Base-by-base conservation (phyloP, 148 eudicot species). In the Polygonum aviculare region DNA sequence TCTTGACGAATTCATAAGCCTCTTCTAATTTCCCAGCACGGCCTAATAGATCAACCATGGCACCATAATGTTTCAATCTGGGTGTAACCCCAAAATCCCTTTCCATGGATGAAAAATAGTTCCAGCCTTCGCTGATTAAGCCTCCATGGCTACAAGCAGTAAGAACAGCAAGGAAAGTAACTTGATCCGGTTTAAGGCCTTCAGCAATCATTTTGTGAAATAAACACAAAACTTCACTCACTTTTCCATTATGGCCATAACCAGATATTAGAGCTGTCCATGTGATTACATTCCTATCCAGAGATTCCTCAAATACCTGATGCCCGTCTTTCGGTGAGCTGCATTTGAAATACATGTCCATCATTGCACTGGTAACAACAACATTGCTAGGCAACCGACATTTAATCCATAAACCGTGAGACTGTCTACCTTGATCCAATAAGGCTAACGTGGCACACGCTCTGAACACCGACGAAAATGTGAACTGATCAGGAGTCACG, bases 141-240 rank as follows among this genome's bases (percentile, higher is more conserved):
- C 98, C 98, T 72, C 91, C 90, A 85, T 90, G 96, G 83, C 94
- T 89, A 83, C 98, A 95, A 79, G 98, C 97, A 84, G 86, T 86
- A 74, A 95, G 93, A 52, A 95, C 97, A 33, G 89, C 94, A 74
- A 95, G 88, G 83, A 92, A 95, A 16, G 97, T 89, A 26, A 92
- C 92, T 78, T 84, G 84, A 72, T 90, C 89, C 45, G 97, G 98
- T 55, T 76, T 87, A 51, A 89, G 77, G 38, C 97, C 96, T 84
- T 90, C 92, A 76, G 79, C 79, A 55, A 82, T 81, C 98, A 95
- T 92, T 79, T 63, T 78, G 51, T 86, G 83, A 57, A 90, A 92
- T 31, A 78, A 83, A 47, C 75, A 70, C 74, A 92, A 78, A 57
- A 89, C 97, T 77, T 95, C 88, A 45, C 12, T 74, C 14, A 83